phyloP scores from a whole-genome alignment of 2,329 filamentous ascomycete genomes.

The Talaromyces sp. region DNA sequence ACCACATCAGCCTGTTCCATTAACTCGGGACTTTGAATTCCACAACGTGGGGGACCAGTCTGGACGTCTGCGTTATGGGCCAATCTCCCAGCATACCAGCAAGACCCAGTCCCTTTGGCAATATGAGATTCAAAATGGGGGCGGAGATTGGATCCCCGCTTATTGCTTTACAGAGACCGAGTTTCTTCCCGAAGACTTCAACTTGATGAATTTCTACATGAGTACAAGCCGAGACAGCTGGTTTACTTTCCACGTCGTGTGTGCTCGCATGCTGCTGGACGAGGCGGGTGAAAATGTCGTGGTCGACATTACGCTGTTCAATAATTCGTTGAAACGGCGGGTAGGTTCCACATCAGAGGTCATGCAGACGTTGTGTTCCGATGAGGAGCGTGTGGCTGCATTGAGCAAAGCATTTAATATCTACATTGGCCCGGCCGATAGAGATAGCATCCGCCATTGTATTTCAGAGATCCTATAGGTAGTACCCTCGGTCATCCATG shows the following conservation, averaged over 20 bases:
- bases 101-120: neutral
- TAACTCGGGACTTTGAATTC: constrained; percentile 34
- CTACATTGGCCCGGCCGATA: neutral
- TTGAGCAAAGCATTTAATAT: constrained; percentile 1
- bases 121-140: constrained; percentile 2
- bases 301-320: constrained; percentile 22
- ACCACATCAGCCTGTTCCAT: constrained; percentile 28
- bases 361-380: neutral
- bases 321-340: constrained; percentile 1
- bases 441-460: constrained; percentile 1
- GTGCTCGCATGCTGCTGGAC: constrained; percentile 20
- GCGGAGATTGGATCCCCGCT: constrained; percentile 54
- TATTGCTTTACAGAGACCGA: constrained; percentile 67
- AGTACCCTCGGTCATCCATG: too few species aligned
- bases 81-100: neutral
- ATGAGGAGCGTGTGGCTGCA: constrained; percentile 1
- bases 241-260: constrained; percentile 17
- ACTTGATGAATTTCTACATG: constrained; percentile 46
- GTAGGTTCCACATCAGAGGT: neutral
- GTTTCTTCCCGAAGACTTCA: constrained; percentile 61
- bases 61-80: neutral
- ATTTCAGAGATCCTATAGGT: constrained; percentile 3
- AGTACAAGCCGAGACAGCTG: constrained; percentile 17
- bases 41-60: constrained; percentile 2
- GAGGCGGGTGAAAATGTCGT: constrained; percentile 13